Evolutionary conservation across 495 filamentous ascomycete genomes (phyloP), one percentile per base, ranked within the genome.

Genomic region (Penicillium ochrochloron): DNA sequence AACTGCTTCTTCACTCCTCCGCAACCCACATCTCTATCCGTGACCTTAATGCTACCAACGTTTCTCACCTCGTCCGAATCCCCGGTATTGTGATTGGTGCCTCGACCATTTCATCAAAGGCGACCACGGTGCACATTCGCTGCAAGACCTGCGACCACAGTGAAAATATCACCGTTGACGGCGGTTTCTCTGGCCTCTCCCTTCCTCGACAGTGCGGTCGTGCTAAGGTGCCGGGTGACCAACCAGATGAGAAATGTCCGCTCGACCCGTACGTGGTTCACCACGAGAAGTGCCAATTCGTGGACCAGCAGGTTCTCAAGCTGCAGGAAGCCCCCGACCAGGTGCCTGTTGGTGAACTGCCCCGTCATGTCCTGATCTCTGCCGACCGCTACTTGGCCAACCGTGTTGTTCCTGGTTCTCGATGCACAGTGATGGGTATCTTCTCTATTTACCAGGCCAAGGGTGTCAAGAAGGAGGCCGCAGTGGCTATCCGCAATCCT

Each of bases 71-170:
- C 42, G 94, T 99, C 29, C 88, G 96, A 51, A 96, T 98, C 51
- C 94, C 95, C 8, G 96, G 96, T 39, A 99, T 99, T 65, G 91
- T 99, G 51, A 98, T 99, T 71, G 94, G 96, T 54, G 96, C 96
- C 54, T 97, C 94, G 0, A 96, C 96, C 15, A 89, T 97, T 74
- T 96, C 93, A 17, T 97, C 94, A 11, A 98, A 98, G 83, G 90
- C 96, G 25, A 98, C 93, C 11, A 79, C 87, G 14, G 84, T 99
- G 21, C 83, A 90, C 69, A 90, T 98, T 61, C 89, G 94, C 80
- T 99, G 96, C 80, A 89, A 92, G 66, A 92, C 88, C 67, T 99
- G 96, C 80, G 84, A 87, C 54, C 86, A 92, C 64, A 82, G 82
- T 17, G 87, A 94, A 62, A 86, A 85, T 59, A 73, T 98, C 15